Percentiles rank a stretch among this genome's conserved stretches.
These are phyloP conservation scores for Aquanectria penicillioides DNA, from an alignment of 2,329 filamentous ascomycete species.

Conservation along the genomic window DNA sequence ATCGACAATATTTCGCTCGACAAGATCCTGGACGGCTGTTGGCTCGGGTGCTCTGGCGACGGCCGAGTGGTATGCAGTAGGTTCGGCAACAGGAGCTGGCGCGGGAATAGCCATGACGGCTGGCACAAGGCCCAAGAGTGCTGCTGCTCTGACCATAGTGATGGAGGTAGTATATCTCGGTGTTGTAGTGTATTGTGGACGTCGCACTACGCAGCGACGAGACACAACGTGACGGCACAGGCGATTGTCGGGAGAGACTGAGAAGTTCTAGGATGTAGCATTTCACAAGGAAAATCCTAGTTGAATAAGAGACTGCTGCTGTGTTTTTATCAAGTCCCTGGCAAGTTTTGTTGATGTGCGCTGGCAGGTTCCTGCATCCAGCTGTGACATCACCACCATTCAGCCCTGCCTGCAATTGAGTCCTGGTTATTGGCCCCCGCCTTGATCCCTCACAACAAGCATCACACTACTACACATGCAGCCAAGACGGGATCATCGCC, in stretches of 20 bases:
- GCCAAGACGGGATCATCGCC: background rate
- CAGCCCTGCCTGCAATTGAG: background rate
- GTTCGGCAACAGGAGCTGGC: slow-evolving; percentile 34
- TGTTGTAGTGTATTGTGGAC: no score
- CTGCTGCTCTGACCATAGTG: slow-evolving; percentile 32
- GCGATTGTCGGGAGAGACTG: no score
- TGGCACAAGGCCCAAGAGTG: slow-evolving; percentile 36
- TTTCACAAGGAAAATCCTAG: no score
- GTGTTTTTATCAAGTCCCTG: no score
- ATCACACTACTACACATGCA: slow-evolving; percentile 17
- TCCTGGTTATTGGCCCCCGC: background rate
- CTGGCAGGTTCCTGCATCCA: slow-evolving; percentile 15
- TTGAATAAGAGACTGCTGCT: no score
- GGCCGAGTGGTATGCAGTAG: slow-evolving; percentile 26
- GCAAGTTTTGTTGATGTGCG: slow-evolving; percentile 11
- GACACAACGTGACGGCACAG: no score
- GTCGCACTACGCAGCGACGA: no score
- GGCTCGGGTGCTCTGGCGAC: slow-evolving; percentile 36
- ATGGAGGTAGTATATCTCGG: background rate
- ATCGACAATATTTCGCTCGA: slow-evolving; percentile 48
- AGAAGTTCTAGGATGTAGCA: no score
- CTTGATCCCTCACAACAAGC: background rate
- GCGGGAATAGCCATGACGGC: slow-evolving; percentile 36
- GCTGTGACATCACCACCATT: slow-evolving; percentile 14
- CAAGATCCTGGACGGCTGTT: slow-evolving; percentile 34